A percentile compares a stretch with the other conserved stretches of the same genome.
Conservation (phyloP, 257 asterid genomes). For the Paulownia fortunei region DNA sequence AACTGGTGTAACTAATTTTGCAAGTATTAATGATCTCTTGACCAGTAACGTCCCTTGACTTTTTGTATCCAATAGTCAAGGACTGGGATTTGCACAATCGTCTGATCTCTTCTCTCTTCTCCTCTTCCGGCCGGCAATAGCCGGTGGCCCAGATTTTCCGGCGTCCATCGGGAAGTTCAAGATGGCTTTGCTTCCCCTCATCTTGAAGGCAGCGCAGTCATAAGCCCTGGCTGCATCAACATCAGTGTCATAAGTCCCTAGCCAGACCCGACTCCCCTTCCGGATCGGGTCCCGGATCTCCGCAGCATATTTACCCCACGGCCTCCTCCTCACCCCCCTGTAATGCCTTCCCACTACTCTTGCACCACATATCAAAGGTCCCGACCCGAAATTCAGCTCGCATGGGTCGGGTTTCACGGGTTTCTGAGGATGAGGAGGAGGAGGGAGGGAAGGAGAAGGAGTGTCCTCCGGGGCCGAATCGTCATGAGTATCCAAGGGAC, state of each 20-base stretch:
- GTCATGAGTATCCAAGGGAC: not conserved
- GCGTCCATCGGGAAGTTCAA: conserved; percentile 84
- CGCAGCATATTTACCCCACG: conserved; percentile 94
- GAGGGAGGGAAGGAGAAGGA: not conserved
- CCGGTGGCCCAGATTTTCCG: conserved; percentile 69
- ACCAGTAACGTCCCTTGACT: not conserved
- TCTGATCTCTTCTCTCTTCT: conserved; percentile 36
- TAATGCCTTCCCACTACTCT: conserved; percentile 43
- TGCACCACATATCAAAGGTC: not conserved
- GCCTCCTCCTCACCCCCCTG: conserved; percentile 88
- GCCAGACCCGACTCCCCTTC: conserved; percentile 82
- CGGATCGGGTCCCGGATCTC: conserved; percentile 84
- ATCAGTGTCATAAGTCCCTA: conserved; percentile 74
- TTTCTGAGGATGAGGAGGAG: not conserved
- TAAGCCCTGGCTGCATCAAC: conserved; percentile 90
- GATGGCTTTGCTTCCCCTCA: conserved; percentile 82
- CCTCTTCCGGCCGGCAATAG: conserved; percentile 49
- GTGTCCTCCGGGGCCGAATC: not conserved
- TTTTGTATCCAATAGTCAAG: not conserved
- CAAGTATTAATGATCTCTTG: not conserved
- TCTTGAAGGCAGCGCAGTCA: conserved; percentile 83
- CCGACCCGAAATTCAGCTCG: conserved; percentile 15
- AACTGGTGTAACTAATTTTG: not conserved
- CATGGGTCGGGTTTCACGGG: conserved; percentile 27
- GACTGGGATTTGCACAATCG: not conserved